Evolutionary conservation across 306 rosid species (phyloP), one percentile per base, ranked within the genome.

Genomic region (Elaeagnus macrophylla): DNA sequence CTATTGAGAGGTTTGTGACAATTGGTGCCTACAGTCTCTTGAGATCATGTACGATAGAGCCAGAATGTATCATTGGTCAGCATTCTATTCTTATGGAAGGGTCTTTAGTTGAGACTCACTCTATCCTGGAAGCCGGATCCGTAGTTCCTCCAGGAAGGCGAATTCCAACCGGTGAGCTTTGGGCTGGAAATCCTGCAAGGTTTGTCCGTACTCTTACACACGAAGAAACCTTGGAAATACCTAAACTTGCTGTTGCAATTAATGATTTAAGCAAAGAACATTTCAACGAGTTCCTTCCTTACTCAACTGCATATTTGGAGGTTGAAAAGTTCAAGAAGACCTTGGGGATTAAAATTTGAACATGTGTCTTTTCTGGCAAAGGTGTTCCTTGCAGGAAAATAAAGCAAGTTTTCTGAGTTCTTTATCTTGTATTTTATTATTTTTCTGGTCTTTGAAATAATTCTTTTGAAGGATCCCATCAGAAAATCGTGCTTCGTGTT

Each of bases 61-160:
- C 99, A 38, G 99, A 93, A 73, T 88, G 96, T 73, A 84, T 93
- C 37, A 81, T 93, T 38, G 99, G 99, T 57, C 96, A 88, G 84
- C 99, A 79, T 63, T 93, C 96, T 52, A 93, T 93, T 56, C 94
- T 93, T 55, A 84, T 93, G 99, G 99, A 93, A 79, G 99, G 99
- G 50, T 93, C 96, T 14, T 59, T 93, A 63, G 88, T 93, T 61
- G 99, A 93, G 83, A 80, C 95, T 50, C 95, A 84, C 44, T 74
- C 99, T 42, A 93, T 93, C 69, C 88, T 93, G 39, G 99, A 93
- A 81, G 96, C 99, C 55, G 99, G 99, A 63, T 93, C 99, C 14
- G 96, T 93, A 7, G 80, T 93, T 70, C 96, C 99, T 7, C 96
- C 96, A 0, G 99, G 99, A 54, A 82, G 96, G 73, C 77, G 96